These are phyloP conservation scores for Jatropha multifida DNA, from an alignment of 441 rosid genomes.

Conservation along the genomic window DNA sequence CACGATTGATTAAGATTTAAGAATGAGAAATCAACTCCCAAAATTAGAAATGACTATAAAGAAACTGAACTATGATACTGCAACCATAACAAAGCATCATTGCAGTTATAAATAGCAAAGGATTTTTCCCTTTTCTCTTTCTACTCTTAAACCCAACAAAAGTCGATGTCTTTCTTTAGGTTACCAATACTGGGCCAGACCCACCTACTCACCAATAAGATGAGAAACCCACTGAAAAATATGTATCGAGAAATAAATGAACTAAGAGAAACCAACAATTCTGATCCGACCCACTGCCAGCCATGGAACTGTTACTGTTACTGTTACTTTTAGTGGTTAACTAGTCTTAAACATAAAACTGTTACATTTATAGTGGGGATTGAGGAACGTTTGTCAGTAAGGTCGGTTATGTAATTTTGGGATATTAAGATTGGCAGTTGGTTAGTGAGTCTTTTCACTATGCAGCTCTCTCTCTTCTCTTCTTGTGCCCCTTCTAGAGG, in stretches of 20 bases:
- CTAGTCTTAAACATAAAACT: neutral
- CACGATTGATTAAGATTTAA: neutral
- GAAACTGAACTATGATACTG: neutral
- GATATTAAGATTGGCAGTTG: conserved; percentile 29
- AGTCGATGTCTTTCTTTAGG: neutral
- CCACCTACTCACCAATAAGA: neutral
- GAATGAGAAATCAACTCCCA: neutral
- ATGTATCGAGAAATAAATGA: neutral
- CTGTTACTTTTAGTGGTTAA: neutral
- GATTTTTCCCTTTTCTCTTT: neutral
- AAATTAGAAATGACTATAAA: neutral
- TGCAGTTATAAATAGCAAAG: neutral
- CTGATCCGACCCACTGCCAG: conserved; percentile 1
- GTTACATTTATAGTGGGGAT: conserved; percentile 5
- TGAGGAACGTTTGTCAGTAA: neutral
- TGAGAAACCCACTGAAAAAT: neutral
- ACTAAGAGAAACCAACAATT: neutral
- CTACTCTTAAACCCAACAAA: neutral
- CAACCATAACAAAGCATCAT: neutral
- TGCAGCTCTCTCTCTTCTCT: conserved; percentile 9
- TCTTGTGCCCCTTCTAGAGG: conserved; percentile 12
- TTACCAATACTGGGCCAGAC: conserved; percentile 1
- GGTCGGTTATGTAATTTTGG: conserved; percentile 26
- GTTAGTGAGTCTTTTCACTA: conserved; percentile 20
- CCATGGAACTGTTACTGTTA: conserved; percentile 8